Percentiles rank a stretch among this genome's conserved stretches.
These are phyloP conservation scores for Aspergillus neoniger DNA, from an alignment of 2,329 filamentous ascomycete species.

Conservation along the genomic window DNA sequence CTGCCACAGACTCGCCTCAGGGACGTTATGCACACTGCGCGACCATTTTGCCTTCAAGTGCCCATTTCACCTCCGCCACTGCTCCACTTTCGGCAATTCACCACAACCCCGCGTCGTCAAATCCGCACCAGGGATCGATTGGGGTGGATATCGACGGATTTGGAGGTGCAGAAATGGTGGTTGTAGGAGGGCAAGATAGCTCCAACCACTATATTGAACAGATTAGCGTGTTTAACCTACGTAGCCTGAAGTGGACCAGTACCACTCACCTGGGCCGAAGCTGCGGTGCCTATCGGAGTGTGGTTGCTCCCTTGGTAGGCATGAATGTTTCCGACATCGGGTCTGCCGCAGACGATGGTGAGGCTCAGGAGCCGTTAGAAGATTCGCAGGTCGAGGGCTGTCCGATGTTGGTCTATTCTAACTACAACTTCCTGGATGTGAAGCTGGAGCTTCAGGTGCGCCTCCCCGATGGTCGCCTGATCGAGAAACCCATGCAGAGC, in stretches of 20 bases:
- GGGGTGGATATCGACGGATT: slow-evolving; percentile 87
- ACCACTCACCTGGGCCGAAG: slow-evolving; percentile 85
- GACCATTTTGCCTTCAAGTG: slow-evolving; percentile 84
- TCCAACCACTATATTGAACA: slow-evolving; percentile 99
- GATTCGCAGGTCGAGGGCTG: slow-evolving; percentile 46
- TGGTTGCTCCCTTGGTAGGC: slow-evolving; percentile 74
- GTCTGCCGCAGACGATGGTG: slow-evolving; percentile 42
- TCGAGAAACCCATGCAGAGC: slow-evolving; percentile 82
- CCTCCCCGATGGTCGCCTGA: slow-evolving; percentile 76
- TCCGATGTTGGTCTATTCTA: slow-evolving; percentile 94
- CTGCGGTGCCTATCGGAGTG: slow-evolving; percentile 94
- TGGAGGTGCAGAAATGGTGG: slow-evolving; percentile 94
- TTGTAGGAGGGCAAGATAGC: slow-evolving; percentile 94
- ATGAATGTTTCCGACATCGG: slow-evolving; percentile 50
- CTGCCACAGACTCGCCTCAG: slow-evolving; percentile 79
- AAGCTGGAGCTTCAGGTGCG: slow-evolving; percentile 92
- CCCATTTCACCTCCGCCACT: slow-evolving; percentile 79
- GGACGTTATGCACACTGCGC: slow-evolving; percentile 97
- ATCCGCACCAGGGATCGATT: slow-evolving; percentile 82
- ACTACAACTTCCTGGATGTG: slow-evolving; percentile 98
- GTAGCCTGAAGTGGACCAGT: slow-evolving; percentile 92
- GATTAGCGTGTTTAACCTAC: slow-evolving; percentile 95
- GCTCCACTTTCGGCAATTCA: slow-evolving; percentile 85
- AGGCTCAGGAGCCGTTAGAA: slow-evolving; percentile 35
- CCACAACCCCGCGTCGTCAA: slow-evolving; percentile 80